phyloP scores from a whole-genome alignment of 345 rosid species.

The Eucalyptus grandis region DNA sequence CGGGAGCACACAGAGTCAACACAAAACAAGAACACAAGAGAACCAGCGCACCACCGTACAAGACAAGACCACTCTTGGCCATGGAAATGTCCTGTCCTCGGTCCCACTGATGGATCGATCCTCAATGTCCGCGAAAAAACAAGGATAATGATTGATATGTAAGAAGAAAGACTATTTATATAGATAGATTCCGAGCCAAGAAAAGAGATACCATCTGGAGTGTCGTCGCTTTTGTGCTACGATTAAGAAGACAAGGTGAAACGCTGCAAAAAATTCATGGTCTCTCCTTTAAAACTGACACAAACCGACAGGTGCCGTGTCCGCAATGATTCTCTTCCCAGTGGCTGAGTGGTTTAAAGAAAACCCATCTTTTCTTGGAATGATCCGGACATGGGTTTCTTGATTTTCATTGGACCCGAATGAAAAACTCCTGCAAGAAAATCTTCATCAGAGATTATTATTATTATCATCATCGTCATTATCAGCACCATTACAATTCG shows the following conservation, averaged over 20 bases:
- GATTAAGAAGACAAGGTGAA: not conserved
- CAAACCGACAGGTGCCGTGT: not conserved
- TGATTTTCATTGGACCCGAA: not conserved
- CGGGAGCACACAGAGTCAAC: not conserved
- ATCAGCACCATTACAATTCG: not conserved
- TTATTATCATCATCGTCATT: not conserved
- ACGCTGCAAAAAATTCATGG: not conserved
- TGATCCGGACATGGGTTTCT: not conserved
- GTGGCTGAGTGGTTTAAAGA: not conserved
- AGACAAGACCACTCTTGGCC: not conserved
- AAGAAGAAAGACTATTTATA: not conserved
- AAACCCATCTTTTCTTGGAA: not conserved
- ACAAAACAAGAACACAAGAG: not conserved
- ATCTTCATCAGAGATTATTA: not conserved
- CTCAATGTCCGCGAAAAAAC: not conserved
- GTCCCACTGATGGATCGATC: not conserved
- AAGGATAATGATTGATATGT: not conserved
- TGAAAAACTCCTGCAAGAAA: not conserved
- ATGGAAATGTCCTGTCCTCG: not conserved
- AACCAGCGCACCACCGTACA: not conserved
- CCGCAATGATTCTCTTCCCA: not conserved
- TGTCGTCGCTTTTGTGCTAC: not conserved
- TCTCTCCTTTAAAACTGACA: not conserved
- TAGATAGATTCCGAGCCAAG: not conserved
- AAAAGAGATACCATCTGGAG: not conserved